Percentiles rank a stretch among this genome's conserved stretches.
phyloP scores from a whole-genome alignment of 768 basidiomycete genomes.

The Agrocybe pediades region DNA sequence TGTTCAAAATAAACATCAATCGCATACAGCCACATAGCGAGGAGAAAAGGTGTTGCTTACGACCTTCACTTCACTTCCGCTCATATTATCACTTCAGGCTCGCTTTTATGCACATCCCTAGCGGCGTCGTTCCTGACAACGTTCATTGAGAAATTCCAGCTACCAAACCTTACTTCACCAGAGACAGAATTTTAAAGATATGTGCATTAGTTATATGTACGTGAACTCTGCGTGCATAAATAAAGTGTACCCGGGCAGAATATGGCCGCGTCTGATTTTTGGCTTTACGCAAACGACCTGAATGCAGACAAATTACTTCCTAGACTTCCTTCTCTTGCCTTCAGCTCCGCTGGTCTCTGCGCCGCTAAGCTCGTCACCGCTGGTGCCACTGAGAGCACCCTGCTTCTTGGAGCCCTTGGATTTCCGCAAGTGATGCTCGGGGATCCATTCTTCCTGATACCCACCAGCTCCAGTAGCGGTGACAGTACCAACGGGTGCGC shows the following conservation, averaged over 20 bases:
- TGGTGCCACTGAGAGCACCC: constrained; percentile 43
- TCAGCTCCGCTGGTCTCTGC: constrained; percentile 68
- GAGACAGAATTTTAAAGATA: background rate
- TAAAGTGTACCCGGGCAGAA: constrained; percentile 8
- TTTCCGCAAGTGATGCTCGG: constrained; percentile 84
- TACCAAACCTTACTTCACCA: too few species aligned
- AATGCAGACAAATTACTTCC: constrained; percentile 33
- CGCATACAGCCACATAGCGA: too few species aligned
- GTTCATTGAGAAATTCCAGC: too few species aligned
- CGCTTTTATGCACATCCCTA: too few species aligned
- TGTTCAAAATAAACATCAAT: too few species aligned
- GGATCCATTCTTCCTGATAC: constrained; percentile 91
- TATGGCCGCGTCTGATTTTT: constrained; percentile 9
- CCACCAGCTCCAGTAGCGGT: constrained; percentile 69
- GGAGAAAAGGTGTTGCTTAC: too few species aligned
- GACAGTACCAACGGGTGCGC: constrained; percentile 54
- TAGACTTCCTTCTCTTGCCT: constrained; percentile 56
- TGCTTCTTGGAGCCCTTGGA: constrained; percentile 52
- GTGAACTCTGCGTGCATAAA: constrained; percentile 11
- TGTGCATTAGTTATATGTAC: constrained; percentile 5
- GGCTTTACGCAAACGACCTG: constrained; percentile 16
- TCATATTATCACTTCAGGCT: too few species aligned
- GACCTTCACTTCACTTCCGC: too few species aligned
- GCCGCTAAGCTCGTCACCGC: constrained; percentile 69
- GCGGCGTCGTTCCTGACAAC: too few species aligned